Evolutionary conservation across 1,139 yeast genomes (phyloP), one percentile per base, ranked within the genome.

Genomic region (Candida sp.): DNA sequence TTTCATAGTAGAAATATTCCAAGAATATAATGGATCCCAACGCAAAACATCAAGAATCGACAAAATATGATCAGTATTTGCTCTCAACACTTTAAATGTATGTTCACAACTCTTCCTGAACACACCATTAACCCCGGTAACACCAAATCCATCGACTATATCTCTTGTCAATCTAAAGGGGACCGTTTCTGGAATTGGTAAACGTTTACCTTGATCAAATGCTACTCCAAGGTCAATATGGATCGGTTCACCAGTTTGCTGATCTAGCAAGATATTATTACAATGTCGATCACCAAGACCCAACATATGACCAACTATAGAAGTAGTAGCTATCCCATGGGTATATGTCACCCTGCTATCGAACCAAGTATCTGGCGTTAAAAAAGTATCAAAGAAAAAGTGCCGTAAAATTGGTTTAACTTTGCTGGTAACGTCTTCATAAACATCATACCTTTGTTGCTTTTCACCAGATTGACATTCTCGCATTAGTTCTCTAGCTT

Each of bases 171-270:
- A 68, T 51, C 99, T 68, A 60, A 95, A 95, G 1, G 99, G 99
- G 2, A 95, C 96, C 0, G 87, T 77, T 56, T 95, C 99, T 0
- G 99, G 99, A 15, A 91, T 78, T 0, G 95, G 86, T 38, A 95
- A 68, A 12, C 82, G 64, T 53, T 80, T 84, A 0, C 99, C 99
- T 56, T 86, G 91, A 58, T 95, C 99, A 67, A 95, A 95, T 0
- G 98, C 95, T 43, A 93, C 93, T 0, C 99, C 99, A 32, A 95
- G 69, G 61, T 95, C 99, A 55, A 95, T 95, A 61, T 95, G 99
- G 25, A 95, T 83, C 0, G 97, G 96, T 52, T 91, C 97, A 0
- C 99, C 99, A 0, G 87, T 76, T n/a, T 59, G 59, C 42, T 75
- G 72, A 59, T 95, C 98, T n/a, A 95, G 59, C 45, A 95, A 64